Evolutionary conservation across 1,284 basidiomycete genomes (phyloP), one percentile per base, ranked within the genome.

Genomic region (Trametes polyzona): DNA sequence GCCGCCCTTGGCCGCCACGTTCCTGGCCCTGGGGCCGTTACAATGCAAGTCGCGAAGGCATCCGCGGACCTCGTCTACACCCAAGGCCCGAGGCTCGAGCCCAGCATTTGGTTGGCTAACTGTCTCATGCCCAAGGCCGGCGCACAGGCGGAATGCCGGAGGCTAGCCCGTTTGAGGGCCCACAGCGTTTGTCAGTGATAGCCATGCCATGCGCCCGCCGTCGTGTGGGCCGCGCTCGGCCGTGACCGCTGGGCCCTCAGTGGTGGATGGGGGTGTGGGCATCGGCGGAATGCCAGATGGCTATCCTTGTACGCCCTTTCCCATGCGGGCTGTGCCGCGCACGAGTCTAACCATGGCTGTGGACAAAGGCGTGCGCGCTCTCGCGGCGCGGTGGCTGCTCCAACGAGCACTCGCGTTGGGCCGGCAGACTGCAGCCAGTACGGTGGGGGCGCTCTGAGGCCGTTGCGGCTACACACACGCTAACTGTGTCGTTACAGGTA

Each of bases 111-210:
- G 14, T 14, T 40, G 19, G 10, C 39, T 16, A 4, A 27, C 29
- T 17, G 32, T 35, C 32, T 21, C 12, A 29, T 8, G 10, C 12
- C 30, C 30, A 46, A n/a, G 30, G 3, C 30, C 29, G 29, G 30
- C 11, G 43, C 16, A 16, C 43, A 46, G 12, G 11, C 17, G 29
- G n/a, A 41, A 24, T 26, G 23, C 8, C 47, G 23, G 47, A 27
- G 19, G 24, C 43, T 62, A 62, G 35, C 53, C 53, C 33, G 46
- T 53, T 58, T 35, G 33, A 55, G 60, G 42, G 29, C 41, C 32
- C 39, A 39, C 53, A 62, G 53, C 54, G 60, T 47, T 61, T 58
- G 56, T 62, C 56, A 52, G 23, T 55, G 60, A 58, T 58, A 52
- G 30, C 49, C 24, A 41, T 9, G 49, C n/a, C 17, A 39, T 47